A percentile compares a stretch with the other conserved stretches of the same genome.
Evolutionary conservation across 257 asterid species (phyloP).

Genomic region (Craterostigma plantagineum): DNA sequence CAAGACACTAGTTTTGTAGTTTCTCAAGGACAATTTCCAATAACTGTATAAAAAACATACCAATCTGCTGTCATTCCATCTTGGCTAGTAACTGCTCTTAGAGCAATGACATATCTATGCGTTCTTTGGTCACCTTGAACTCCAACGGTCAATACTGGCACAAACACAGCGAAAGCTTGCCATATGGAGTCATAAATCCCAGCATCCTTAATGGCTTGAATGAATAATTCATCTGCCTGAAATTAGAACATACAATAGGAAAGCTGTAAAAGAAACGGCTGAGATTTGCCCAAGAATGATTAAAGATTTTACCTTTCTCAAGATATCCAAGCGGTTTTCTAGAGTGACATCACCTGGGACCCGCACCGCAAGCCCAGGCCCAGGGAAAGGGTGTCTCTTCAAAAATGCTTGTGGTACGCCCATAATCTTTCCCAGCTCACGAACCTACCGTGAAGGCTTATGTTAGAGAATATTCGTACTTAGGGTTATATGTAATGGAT

Average conservation of each 20-base stretch:
- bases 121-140: constrained; percentile 99
- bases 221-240: constrained; percentile 94
- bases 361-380: constrained; percentile 90
- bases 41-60: constrained; percentile 28
- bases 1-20: too few species aligned
- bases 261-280: background rate
- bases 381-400: constrained; percentile 92
- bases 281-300: too few species aligned
- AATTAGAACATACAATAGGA: constrained; percentile 2
- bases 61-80: constrained; percentile 99
- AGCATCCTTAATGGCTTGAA: constrained; percentile 79
- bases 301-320: constrained; percentile 45
- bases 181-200: constrained; percentile 80
- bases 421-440: constrained; percentile 69
- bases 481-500: background rate
- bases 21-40: too few species aligned
- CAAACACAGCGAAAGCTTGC: constrained; percentile 98
- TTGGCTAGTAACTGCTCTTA: constrained; percentile 95
- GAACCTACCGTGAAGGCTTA: constrained; percentile 31
- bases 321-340: constrained; percentile 61
- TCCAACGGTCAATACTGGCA: constrained; percentile 84
- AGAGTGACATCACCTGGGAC: constrained; percentile 85
- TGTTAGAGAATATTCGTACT: background rate
- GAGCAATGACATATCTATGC: constrained; percentile 73
- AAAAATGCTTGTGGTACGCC: constrained; percentile 52